A percentile compares a stretch with the other conserved stretches of the same genome.
Conservation (phyloP, 2,329 filamentous ascomycete species). For the Sarocladium kiliense region DNA sequence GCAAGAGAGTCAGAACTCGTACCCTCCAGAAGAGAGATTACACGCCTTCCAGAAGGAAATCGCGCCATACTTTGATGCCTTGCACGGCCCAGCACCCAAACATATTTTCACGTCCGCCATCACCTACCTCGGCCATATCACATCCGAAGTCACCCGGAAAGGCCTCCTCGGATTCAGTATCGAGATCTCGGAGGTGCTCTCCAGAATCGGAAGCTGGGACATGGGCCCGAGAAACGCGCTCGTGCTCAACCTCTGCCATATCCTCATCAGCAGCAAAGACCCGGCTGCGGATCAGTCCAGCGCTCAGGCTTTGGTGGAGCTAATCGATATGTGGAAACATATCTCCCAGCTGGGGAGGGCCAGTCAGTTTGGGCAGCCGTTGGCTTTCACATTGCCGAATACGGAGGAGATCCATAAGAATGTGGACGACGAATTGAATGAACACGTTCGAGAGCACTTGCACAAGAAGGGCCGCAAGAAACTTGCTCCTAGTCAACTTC, state of each 20-base stretch:
- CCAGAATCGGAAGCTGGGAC: conserved; percentile 20
- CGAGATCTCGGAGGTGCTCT: conserved; percentile 21
- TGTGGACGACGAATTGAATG: neutral
- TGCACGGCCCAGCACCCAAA: conserved; percentile 23
- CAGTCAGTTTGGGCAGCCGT: conserved; percentile 16
- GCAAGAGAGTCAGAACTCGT: conserved; percentile 11
- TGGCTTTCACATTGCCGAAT: conserved; percentile 26
- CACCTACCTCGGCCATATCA: conserved; percentile 17
- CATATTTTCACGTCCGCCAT: conserved; percentile 19
- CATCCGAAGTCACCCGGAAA: conserved; percentile 15
- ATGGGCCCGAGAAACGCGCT: conserved; percentile 23
- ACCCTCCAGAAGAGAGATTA: conserved; percentile 16
- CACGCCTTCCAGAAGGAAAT: conserved; percentile 22
- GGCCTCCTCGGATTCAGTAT: conserved; percentile 15
- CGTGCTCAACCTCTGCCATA: conserved; percentile 26
- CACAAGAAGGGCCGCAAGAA: neutral
- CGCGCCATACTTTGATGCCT: conserved; percentile 23
- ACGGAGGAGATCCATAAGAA: conserved; percentile 1
- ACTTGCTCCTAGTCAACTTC: neutral
- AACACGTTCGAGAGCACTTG: neutral
- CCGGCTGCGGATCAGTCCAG: neutral
- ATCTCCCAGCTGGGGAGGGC: conserved; percentile 27
- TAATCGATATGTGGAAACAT: conserved; percentile 31
- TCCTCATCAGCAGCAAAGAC: conserved; percentile 9
- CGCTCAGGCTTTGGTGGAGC: conserved; percentile 17